Evolutionary conservation across 2,329 filamentous ascomycete species (phyloP), one percentile per base, ranked within the genome.

Genomic region (Basipetospora chlamydospora): DNA sequence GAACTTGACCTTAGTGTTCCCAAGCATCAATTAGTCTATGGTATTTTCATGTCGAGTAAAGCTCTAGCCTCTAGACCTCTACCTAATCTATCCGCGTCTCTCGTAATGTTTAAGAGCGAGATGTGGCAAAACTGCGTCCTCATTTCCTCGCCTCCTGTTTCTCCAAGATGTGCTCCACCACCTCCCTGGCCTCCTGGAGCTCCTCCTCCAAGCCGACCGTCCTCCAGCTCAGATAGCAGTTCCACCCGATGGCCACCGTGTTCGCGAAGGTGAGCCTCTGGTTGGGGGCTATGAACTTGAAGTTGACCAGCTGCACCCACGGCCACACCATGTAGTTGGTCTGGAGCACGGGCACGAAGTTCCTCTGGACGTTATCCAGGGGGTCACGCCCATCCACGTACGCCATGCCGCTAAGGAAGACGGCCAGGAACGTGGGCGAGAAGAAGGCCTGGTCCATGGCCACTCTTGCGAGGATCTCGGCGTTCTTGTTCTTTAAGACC

Each of bases 301-400:
- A 95, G 65, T 95, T 95, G 51, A 79, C 67, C 37, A 79, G 64
- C 63, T 95, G 87, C 39, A 92, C 84, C 43, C 67, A 65, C 3
- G 87, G 87, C 87, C 87, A 95, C 39, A 95, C 58, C 63, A 84
- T 71, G 68, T 84, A 85, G 63, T 94, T 95, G 54, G 83, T 79
- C 55, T 70, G 70, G 50, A 94, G 70, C 22, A 82, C 81, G 10
- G 71, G 66, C 45, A 60, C 57, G 60, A 86, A 95, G 41, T 71
- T 80, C 49, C 69, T 74, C 41, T 72, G 59, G 38, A 90, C 65
- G 60, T 88, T 87, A 50, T 86, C 72, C 47, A 62, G 40, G 20
- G 64, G 58, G 39, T 56, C 59, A 22, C 51, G 51, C 18, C 84
- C 83, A 58, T 92, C 84, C 57, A 90, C 67, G 41, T 80, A 67